Evolutionary conservation across 1,284 basidiomycete species (phyloP), one percentile per base, ranked within the genome.

Genomic region (Tremellales sp.): DNA sequence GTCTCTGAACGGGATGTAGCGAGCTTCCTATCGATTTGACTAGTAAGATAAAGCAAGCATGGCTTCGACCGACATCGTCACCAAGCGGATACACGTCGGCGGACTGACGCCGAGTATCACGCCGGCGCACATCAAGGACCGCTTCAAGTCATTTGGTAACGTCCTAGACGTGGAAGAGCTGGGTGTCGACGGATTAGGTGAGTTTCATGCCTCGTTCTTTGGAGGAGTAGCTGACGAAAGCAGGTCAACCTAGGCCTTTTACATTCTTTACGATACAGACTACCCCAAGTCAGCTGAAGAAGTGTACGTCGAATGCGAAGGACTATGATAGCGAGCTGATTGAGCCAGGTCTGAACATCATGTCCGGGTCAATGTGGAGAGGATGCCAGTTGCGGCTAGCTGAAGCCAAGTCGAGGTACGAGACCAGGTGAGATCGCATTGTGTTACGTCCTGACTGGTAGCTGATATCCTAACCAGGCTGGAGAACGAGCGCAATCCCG

Each of bases 301-400:
- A 71, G 58, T 74, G 72, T 70, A 39, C 23, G 68, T 47, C 22
- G 27, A 40, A 19, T 31, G 21, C 15, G n/a, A 13, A 17, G 10
- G 1, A 33, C 13, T 5, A 11, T 19, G 10, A 39, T 41, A 15
- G 5, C 31, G 15, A 33, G 8, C 48, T 15, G 27, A 8, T 36
- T n/a, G n/a, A 39, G 5, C 1, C 49, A 71, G 69, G 69, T 51
- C 60, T 75, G 15, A 73, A 71, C 49, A 72, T 68, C 46, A 70
- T 73, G 64, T 70, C 68, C 7, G 69, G 69, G 21, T 68, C 70
- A 0, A 68, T 57, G 35, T 75, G 72, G 70, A 62, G 73, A 49
- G 73, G 73, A 2, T 55, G 70, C 1, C 64, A 67, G 46, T 54
- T 75, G 2, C 63, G 68, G 19, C 53, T 75, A 1, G 64, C 69